Evolutionary conservation across 176 grass and related monocot genomes (phyloP).

Genomic region (bread wheat (Triticum aestivum)): IWGSC_CS_RefSeq_v2.1 NC_057808.1:473233497-473233996

Average conservation of each 20-base stretch:
- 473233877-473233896: not conserved
- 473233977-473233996: slow-evolving; percentile 12
- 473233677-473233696: not conserved
- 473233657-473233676: not conserved
- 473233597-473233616: slow-evolving; percentile 49
- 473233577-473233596: slow-evolving; percentile 75
- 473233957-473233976: not conserved
- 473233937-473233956: not conserved
- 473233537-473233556: slow-evolving; percentile 94
- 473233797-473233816: not conserved
- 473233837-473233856: not conserved
- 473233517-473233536: slow-evolving; percentile 98
- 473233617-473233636: not conserved
- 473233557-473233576: slow-evolving; percentile 92
- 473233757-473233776: not conserved
- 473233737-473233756: not conserved
- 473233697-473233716: slow-evolving; percentile 15
- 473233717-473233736: not conserved
- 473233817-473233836: not conserved
- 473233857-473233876: not conserved
- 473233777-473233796: not conserved
- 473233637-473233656: slow-evolving; percentile 12
- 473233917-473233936: not conserved
- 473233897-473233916: not conserved
- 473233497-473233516: slow-evolving; percentile 95